Base-by-base conservation (phyloP, 2,329 filamentous ascomycete genomes). In the Phyllosticta citribraziliensis region DNA sequence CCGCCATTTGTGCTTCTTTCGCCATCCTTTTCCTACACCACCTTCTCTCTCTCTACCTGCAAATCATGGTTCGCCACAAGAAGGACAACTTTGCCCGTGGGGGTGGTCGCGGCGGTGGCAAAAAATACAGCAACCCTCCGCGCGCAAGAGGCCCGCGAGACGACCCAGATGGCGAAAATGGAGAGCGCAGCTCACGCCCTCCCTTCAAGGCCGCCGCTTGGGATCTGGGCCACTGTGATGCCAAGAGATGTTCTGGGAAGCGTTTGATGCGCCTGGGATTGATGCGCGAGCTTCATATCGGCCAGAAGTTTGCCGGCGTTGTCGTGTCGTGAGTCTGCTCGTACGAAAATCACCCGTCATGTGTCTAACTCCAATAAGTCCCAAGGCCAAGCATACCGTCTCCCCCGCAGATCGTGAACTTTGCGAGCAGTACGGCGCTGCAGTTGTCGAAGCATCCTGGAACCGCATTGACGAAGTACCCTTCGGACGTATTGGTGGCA, bases 391-490 rank as follows among this genome's bases (percentile, higher is more conserved):
- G 72, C 85, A 82, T 62, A 84, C 91, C 17, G 74, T 97, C 52
- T 95, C 89, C 5, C 89, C 91, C 1, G 89, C 91, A 57, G 94
- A 99, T 75, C 80, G 80, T 62, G 85, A 88, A 56, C 77, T 96
- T 17, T 82, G 97, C 68, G 91, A 95, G 68, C 87, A 91, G 73
- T 89, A 89, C 71, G 94, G 94, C 65, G 93, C 92, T 20, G 94
- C 94, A 2, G 94, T 99, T 2, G 94, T 99, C 19, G 94, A 99
- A 77, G 96, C 92, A 71, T 96, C 90, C 24, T 99, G 94, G 94
- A 95, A 95, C 3, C 82, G 94, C 63, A 90, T 95, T 8, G 82
- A 88, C 55, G 94, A 99, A 74, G 86, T 99, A 5, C 92, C 93
- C 58, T 99, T 93, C 85, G 82, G 80, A 62, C 88, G 88, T 66